Base-by-base conservation (phyloP, 192 early-diverging fungal species). In the Linnemannia hyalina region DNA sequence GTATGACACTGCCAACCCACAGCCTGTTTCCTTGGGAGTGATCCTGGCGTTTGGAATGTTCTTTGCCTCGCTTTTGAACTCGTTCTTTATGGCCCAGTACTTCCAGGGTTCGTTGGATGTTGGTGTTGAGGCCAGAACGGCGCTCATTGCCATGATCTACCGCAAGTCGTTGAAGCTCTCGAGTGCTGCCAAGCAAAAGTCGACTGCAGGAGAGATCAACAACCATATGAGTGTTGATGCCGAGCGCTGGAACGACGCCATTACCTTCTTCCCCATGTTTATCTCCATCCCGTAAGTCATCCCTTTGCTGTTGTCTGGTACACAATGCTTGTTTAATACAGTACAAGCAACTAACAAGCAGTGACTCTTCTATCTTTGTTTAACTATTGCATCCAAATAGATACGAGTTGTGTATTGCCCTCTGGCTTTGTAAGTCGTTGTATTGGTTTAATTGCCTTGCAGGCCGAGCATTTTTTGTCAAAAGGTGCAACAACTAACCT, bases 221-320 rank as follows among this genome's bases (percentile, higher is more conserved):
- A 90, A 90, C 44, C 86, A 85, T 16, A 85, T 90, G 73, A 80
- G 74, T n/a, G 83, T 88, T 15, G 89, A 90, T 71, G 89, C 89
- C 11, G 84, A 86, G 47, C 70, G 84, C 36, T 86, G 79, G 84
- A 23, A 68, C 4, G 79, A 86, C 5, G 72, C 71, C 23, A 47
- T 76, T 42, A 72, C 40, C 29, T 80, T 86, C 65, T 44, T 86
- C 47, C 75, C 84, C 20, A 86, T 86, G 84, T 77, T 70, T 32
- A 15, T 86, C 44, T 71, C 68, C 8, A 81, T 77, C 42, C 79
- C 78, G 10, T 86, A 77, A 32, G 77, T 72, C 35, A n/a, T 32
- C 11, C 0, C 0, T 22, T 65, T 32, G 10, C 26, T 65, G 13
- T 65, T 32, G 26, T 3, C 3, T 65, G 32, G 60, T 32, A 3